Evolutionary conservation across 352 stramenopile genomes (phyloP).

Genomic region (Thraustochytrium sp.): DNA sequence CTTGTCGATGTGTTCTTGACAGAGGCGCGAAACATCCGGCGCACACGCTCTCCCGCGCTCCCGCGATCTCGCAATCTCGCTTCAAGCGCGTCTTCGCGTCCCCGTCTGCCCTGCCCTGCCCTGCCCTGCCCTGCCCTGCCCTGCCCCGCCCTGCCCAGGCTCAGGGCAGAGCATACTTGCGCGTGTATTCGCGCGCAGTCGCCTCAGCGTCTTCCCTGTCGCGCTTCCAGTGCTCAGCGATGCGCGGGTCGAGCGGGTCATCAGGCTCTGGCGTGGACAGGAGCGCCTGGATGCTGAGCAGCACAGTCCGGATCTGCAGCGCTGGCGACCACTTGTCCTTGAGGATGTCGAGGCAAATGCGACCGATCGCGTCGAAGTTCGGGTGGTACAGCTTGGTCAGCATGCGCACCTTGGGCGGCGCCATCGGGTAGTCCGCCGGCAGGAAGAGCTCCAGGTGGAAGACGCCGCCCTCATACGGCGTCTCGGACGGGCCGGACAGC

Average conservation of each 20-base stretch:
- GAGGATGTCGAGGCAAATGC: conserved; percentile 97
- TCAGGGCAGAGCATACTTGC: conserved; percentile 25
- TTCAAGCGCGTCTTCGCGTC: no score
- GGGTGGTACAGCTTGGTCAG: conserved; percentile 97
- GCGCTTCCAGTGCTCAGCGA: conserved; percentile 94
- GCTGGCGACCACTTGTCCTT: conserved; percentile 98
- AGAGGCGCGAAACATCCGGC: no score
- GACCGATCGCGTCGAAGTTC: conserved; percentile 95
- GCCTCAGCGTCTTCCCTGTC: conserved; percentile 82
- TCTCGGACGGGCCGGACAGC: conserved; percentile 89
- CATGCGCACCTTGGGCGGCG: conserved; percentile 92
- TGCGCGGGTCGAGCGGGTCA: conserved; percentile 92
- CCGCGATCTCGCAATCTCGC: no score
- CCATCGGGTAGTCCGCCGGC: conserved; percentile 84
- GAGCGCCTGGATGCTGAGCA: conserved; percentile 93
- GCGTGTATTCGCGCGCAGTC: conserved; percentile 63
- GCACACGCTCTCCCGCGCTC: no score
- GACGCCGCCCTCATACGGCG: conserved; percentile 85
- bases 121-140: not conserved
- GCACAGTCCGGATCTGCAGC: conserved; percentile 95
- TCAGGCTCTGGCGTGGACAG: conserved; percentile 92
- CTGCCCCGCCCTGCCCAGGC: not conserved
- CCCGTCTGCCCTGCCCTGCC: no score
- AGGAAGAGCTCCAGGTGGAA: conserved; percentile 96
- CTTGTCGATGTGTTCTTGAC: no score